Percentiles rank a stretch among this genome's conserved stretches.
phyloP scores from a whole-genome alignment of 345 rosid genomes.

The Euphorbia tirucalli region DNA sequence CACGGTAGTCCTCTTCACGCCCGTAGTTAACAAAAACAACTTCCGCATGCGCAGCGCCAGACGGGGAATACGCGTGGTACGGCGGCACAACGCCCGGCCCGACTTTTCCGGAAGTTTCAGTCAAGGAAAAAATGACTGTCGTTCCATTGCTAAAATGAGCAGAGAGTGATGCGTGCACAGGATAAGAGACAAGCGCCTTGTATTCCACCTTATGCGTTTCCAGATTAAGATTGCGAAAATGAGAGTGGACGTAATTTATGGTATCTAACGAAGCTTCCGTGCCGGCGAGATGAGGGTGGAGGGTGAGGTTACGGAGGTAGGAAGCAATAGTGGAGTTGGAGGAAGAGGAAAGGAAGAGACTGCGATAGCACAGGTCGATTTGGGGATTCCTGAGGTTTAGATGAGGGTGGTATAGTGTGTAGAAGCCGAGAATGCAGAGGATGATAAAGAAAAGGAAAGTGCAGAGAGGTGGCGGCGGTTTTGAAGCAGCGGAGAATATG shows the following conservation, averaged over 20 bases:
- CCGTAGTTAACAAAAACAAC: slow-evolving; percentile 78
- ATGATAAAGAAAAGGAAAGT: slow-evolving; percentile 43
- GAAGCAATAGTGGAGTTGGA: slow-evolving; percentile 66
- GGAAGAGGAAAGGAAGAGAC: slow-evolving; percentile 64
- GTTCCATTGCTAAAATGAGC: slow-evolving; percentile 55
- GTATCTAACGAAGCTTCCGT: slow-evolving; percentile 58
- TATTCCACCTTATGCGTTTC: slow-evolving; percentile 53
- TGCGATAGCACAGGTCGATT: slow-evolving; percentile 39
- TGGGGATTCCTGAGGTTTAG: slow-evolving; percentile 22
- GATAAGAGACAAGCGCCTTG: slow-evolving; percentile 71
- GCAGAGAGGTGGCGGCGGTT: slow-evolving; percentile 46
- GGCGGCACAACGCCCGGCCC: too few relatives aligned
- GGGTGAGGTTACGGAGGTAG: slow-evolving; percentile 78
- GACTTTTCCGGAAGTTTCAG: slow-evolving; percentile 29
- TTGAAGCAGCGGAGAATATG: slow-evolving; percentile 23
- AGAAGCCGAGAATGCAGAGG: slow-evolving; percentile 55
- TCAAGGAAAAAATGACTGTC: slow-evolving; percentile 34
- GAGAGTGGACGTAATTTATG: slow-evolving; percentile 49
- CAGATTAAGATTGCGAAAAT: slow-evolving; percentile 55
- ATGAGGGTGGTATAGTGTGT: slow-evolving; percentile 43
- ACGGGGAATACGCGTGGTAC: slow-evolving; percentile 93
- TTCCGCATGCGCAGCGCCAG: slow-evolving; percentile 55
- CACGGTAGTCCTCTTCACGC: slow-evolving; percentile 64
- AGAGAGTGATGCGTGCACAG: slow-evolving; percentile 46
- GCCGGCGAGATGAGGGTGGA: slow-evolving; percentile 84